Base-by-base conservation (phyloP, 192 early-diverging fungal species). In the Dispira simplex region DNA sequence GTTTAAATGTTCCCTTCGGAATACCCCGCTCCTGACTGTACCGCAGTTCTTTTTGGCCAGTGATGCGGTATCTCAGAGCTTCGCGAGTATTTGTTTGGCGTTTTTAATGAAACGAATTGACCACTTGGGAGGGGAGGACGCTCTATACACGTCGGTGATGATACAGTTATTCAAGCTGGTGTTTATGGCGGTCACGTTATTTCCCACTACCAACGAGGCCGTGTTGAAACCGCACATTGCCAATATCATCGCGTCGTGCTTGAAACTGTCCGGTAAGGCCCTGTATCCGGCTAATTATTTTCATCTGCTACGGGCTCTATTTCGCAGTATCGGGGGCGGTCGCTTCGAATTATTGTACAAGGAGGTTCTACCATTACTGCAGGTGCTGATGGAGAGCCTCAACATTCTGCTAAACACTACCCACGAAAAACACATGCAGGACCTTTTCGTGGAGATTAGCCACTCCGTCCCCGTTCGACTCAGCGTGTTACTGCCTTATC, bases 401-500 rank as follows among this genome's bases (percentile, higher is more conserved):
- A 98, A 97, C 68, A 75, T 76, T 21, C 72, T 88, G 8, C 75
- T 96, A 9, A 75, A 86, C 6, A 85, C 90, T 0, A 87, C 93
- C 10, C 83, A 88, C 63, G 86, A 89, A 58, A 84, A 81, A 65
- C 83, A 84, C 27, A 89, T 95, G 85, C 82, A 86, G 46, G 95
- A 98, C 67, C 76, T 98, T n/a, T 97, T 96, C 79, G 91, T 97
- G 32, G 95, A 99, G 66, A 82, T 98, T 2, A 97, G 93, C 71
- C 70, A 98, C 57, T 95, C 95, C 0, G 93, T 99, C 0, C 97
- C 97, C 16, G 95, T 99, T 12, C 83, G 95, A 0, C 74, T 99
- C 32, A 93, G 89, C 65, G 93, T 91, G 0, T 72, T 98, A 25
- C 78, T 99, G 8, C 95, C 95, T 0, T 93, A 93, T 48, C 76